phyloP scores from a whole-genome alignment of 345 rosid genomes.

The Raphanus sativus region DNA sequence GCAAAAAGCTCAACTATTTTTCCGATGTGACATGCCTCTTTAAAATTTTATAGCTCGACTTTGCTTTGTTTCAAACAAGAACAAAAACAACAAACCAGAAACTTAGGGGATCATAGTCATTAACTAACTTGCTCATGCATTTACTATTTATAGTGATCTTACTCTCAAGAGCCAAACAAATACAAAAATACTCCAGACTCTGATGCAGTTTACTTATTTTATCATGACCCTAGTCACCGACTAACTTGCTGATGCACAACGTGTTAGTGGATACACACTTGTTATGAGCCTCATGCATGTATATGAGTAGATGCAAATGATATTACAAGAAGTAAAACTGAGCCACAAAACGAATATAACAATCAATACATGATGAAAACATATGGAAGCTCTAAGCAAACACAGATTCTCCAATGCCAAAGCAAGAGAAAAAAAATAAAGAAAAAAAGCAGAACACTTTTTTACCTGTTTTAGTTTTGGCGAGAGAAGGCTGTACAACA shows the following conservation, averaged over 20 bases:
- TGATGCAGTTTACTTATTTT: background rate
- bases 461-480: conserved; percentile 67
- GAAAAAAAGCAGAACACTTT: background rate
- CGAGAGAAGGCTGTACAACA: conserved; percentile 82
- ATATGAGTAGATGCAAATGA: background rate
- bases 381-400: background rate
- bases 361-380: background rate
- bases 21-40: background rate
- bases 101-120: conserved; percentile 3
- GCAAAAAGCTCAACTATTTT: no score
- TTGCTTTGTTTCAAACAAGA: background rate
- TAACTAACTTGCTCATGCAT: conserved; percentile 17
- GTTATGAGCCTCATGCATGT: background rate
- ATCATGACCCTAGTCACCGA: conserved; percentile 3
- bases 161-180: background rate
- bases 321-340: background rate
- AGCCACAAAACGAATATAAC: background rate
- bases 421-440: background rate
- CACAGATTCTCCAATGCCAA: background rate
- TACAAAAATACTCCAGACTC: background rate
- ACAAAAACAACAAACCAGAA: background rate
- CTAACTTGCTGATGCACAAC: conserved; percentile 9
- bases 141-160: background rate
- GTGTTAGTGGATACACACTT: background rate
- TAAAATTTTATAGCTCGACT: background rate